Conservation (phyloP, 306 rosid species). For the Carpinus fangiana region DNA sequence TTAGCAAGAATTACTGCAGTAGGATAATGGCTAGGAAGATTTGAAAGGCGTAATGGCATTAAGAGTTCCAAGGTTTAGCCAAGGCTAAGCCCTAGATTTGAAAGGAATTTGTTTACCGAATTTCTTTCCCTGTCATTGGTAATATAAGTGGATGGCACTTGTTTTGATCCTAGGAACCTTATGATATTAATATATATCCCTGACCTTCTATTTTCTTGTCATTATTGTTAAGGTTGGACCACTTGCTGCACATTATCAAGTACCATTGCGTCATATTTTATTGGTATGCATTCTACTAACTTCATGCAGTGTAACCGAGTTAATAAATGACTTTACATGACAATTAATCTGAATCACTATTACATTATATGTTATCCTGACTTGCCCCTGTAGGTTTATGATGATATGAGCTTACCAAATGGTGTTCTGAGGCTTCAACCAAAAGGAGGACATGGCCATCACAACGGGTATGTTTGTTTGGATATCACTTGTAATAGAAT, state of each 20-base stretch:
- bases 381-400: constrained; percentile 57
- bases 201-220: constrained; percentile 26
- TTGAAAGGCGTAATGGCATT: too few species aligned
- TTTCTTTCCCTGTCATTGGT: constrained; percentile 1
- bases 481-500: constrained; percentile 23
- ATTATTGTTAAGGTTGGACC: constrained; percentile 73
- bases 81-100: too few species aligned
- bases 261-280: constrained; percentile 87
- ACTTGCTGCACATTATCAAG: constrained; percentile 85
- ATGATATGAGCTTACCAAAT: constrained; percentile 96
- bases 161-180: neutral
- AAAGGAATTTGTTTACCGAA: neutral
- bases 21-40: too few species aligned
- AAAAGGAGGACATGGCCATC: constrained; percentile 94
- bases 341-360: constrained; percentile 1
- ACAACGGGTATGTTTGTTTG: constrained; percentile 72
- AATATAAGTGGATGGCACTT: neutral
- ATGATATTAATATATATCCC: constrained; percentile 4
- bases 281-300: constrained; percentile 46
- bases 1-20: too few species aligned
- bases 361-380: neutral
- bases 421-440: constrained; percentile 85
- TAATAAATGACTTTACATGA: neutral
- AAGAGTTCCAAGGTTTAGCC: too few species aligned
- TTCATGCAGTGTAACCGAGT: constrained; percentile 8